A percentile compares a stretch with the other conserved stretches of the same genome.
These are phyloP conservation scores for Termitomyces sp. DNA, from an alignment of 768 basidiomycete genomes.

Conservation along the genomic window DNA sequence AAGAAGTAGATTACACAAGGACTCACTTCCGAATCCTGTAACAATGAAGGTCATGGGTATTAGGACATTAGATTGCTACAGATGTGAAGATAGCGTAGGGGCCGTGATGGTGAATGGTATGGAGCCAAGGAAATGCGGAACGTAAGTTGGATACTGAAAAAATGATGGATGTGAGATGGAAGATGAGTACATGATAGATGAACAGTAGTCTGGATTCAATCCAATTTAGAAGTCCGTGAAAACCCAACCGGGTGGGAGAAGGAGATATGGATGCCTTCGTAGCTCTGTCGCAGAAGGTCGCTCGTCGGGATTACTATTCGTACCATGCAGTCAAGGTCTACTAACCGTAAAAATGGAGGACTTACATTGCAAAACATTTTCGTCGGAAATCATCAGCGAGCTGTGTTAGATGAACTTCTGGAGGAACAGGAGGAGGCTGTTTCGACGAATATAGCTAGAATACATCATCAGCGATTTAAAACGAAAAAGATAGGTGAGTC, in stretches of 20 bases:
- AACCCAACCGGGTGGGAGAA: conserved; percentile 64
- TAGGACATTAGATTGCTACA: conserved; percentile 37
- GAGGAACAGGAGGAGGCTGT: conserved; percentile 84
- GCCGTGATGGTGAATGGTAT: conserved; percentile 24
- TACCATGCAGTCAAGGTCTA: conserved; percentile 1
- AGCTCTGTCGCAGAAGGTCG: conserved; percentile 78
- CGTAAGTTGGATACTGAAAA: conserved; percentile 13
- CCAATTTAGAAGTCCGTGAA: conserved; percentile 61
- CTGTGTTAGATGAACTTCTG: conserved; percentile 68
- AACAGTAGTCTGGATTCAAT: conserved; percentile 23
- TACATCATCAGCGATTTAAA: background rate
- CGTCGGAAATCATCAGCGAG: conserved; percentile 82
- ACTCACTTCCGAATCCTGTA: conserved; percentile 6
- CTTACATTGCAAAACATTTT: conserved; percentile 87
- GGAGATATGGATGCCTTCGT: conserved; percentile 73
- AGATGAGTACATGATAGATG: conserved; percentile 19
- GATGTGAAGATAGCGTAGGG: conserved; percentile 27
- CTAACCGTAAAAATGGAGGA: conserved; percentile 6
- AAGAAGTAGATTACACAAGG: conserved; percentile 6
- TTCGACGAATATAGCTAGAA: conserved; percentile 77
- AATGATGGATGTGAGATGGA: conserved; percentile 14
- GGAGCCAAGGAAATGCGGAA: conserved; percentile 15
- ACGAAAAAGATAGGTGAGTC: background rate
- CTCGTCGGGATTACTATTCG: conserved; percentile 69
- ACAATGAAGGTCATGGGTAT: conserved; percentile 25